phyloP scores from a whole-genome alignment of 305 asterid species.

The Fraxinus nigra region DNA sequence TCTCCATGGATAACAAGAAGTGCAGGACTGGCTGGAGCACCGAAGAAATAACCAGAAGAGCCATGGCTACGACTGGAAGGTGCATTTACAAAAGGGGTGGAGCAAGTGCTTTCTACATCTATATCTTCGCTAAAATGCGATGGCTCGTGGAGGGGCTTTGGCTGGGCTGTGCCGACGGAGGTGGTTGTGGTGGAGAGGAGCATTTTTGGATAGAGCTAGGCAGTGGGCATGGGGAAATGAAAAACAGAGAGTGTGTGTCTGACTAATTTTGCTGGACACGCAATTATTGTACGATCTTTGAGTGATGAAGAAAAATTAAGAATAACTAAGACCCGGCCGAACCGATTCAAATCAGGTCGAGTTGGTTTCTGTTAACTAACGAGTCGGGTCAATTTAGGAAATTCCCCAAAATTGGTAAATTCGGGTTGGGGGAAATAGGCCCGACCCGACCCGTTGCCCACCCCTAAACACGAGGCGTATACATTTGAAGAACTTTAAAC shows the following conservation, averaged over 20 bases:
- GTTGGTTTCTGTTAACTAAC: no score
- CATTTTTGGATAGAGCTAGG: constrained; percentile 44
- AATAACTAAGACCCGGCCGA: no score
- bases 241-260: not conserved
- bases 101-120: constrained; percentile 38
- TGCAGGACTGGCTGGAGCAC: constrained; percentile 70
- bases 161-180: constrained; percentile 18
- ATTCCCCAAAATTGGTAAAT: no score
- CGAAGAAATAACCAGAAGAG: constrained; percentile 50
- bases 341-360: no score
- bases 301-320: constrained; percentile 10
- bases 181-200: constrained; percentile 8
- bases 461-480: no score
- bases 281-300: constrained; percentile 39
- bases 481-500: no score
- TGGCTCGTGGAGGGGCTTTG: constrained; percentile 24
- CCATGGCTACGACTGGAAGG: constrained; percentile 51
- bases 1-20: constrained; percentile 29
- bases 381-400: no score
- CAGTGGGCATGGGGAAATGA: constrained; percentile 5
- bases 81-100: constrained; percentile 57
- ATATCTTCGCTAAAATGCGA: constrained; percentile 48
- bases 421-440: no score
- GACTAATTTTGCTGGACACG: constrained; percentile 42
- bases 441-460: no score